These are phyloP conservation scores for Capsella rubella DNA, from an alignment of 441 rosid genomes.

Conservation along the genomic window DNA sequence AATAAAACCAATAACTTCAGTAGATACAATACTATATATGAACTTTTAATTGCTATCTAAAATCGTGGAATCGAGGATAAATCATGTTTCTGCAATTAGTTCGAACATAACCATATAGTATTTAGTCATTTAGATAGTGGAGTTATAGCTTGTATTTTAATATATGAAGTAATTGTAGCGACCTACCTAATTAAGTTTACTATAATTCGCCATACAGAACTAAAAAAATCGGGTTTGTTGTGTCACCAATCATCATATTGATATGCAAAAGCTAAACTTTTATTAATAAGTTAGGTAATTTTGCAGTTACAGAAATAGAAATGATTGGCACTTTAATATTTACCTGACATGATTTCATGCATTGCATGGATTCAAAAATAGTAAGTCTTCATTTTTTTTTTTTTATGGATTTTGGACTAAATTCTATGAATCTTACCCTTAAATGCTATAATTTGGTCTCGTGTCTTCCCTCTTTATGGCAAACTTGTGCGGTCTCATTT, in stretches of 20 bases:
- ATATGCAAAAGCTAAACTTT: constrained; percentile 11
- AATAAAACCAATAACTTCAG: too few species aligned
- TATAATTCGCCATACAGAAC: not conserved
- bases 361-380: constrained; percentile 27
- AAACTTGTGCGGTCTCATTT: constrained; percentile 31
- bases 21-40: too few species aligned
- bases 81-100: too few species aligned
- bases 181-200: not conserved
- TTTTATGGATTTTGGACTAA: constrained; percentile 22
- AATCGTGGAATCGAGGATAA: too few species aligned
- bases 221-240: not conserved
- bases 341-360: constrained; percentile 32
- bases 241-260: not conserved
- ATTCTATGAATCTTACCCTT: constrained; percentile 19
- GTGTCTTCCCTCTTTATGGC: constrained; percentile 31
- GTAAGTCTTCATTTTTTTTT: not conserved
- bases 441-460: constrained; percentile 4
- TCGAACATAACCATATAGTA: too few species aligned
- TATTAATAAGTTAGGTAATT: constrained; percentile 30
- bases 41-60: too few species aligned
- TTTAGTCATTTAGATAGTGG: too few species aligned
- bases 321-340: constrained; percentile 28
- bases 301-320: constrained; percentile 27
- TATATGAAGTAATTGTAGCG: not conserved
- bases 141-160: not conserved